These are phyloP conservation scores for Paramecium tetraurelia DNA, from an alignment of 73 alveolate genomes.

Conservation along the genomic window DNA sequence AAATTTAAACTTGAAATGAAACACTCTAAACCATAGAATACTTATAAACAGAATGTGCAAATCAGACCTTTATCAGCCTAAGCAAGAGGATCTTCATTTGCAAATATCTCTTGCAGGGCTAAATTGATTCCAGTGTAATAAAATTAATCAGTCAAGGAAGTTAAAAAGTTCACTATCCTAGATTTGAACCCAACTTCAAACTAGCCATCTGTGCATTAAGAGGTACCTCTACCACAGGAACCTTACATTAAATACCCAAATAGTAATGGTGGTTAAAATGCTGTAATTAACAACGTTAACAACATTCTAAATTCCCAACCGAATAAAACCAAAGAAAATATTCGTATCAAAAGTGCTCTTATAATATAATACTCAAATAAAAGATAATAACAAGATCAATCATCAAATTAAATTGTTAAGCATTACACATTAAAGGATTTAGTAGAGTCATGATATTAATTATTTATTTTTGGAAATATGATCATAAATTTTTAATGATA, in stretches of 20 bases:
- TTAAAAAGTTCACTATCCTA: slow-evolving; percentile 16
- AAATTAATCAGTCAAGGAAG: slow-evolving; percentile 29
- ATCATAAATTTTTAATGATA: slow-evolving; percentile 34
- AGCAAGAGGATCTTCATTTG: slow-evolving; percentile 41
- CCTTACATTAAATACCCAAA: neutral
- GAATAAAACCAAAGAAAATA: neutral
- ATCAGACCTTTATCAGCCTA: slow-evolving; percentile 47
- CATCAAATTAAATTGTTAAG: neutral
- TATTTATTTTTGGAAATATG: neutral
- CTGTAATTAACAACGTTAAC: neutral
- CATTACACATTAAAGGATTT: slow-evolving; percentile 40
- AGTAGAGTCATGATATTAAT: neutral
- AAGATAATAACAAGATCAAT: neutral
- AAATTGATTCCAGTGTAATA: neutral
- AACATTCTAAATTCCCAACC: neutral
- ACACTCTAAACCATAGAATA: neutral
- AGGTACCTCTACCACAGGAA: neutral
- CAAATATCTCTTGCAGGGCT: slow-evolving; percentile 16
- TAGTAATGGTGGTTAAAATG: neutral
- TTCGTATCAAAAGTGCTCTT: slow-evolving; percentile 44
- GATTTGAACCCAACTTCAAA: neutral
- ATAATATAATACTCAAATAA: neutral
- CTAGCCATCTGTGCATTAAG: neutral
- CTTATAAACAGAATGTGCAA: neutral
- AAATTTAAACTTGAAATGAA: neutral